Percentiles rank a stretch among this genome's conserved stretches.
Conservation (phyloP, 768 basidiomycete genomes). For the Auricularia heimuer region DNA sequence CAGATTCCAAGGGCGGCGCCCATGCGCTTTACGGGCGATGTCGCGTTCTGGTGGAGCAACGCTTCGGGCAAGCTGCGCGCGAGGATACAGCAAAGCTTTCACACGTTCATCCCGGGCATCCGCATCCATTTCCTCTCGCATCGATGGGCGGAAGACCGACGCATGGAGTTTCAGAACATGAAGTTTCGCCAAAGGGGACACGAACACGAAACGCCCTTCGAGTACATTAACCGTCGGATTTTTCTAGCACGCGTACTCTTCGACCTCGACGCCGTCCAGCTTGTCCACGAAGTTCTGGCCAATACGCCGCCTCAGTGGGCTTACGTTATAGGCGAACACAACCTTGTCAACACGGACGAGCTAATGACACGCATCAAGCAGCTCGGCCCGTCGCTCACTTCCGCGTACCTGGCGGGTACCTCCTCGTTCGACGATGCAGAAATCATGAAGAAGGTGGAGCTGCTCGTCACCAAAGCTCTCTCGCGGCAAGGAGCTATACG, state of each 20-base stretch:
- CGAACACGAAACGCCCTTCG: background rate
- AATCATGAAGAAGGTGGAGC: background rate
- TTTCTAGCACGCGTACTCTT: background rate
- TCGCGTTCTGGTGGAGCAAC: background rate
- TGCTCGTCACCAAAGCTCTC: no score
- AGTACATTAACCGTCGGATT: background rate
- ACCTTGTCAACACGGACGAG: background rate
- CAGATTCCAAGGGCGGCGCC: background rate
- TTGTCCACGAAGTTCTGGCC: background rate
- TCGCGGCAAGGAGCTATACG: background rate
- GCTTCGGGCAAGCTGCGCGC: background rate
- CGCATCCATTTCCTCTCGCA: background rate
- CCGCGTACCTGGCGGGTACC: background rate
- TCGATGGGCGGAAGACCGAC: background rate
- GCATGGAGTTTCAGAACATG: background rate
- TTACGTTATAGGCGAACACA: background rate
- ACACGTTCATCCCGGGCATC: background rate
- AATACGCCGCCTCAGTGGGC: background rate
- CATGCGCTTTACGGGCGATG: background rate
- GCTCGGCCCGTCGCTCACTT: background rate
- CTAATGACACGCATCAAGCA: background rate
- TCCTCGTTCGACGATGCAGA: background rate
- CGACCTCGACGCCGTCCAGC: background rate
- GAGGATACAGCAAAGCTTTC: background rate
- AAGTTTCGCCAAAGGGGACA: background rate